phyloP scores from a whole-genome alignment of 768 basidiomycete genomes.

The Rhizopogon vinicolor region DNA sequence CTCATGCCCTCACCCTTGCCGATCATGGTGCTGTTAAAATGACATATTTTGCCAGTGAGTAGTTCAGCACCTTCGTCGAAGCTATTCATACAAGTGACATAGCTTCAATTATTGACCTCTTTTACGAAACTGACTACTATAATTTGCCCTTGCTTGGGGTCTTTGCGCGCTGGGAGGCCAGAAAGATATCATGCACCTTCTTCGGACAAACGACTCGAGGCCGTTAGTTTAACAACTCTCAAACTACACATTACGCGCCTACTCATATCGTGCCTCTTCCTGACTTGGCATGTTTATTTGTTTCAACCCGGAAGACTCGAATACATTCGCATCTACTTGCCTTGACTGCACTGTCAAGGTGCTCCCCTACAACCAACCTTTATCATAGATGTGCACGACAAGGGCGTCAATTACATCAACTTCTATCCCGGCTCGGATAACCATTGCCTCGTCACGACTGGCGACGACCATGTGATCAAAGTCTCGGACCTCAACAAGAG shows the following conservation, averaged over 20 bases:
- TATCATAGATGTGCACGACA: constrained; percentile 97
- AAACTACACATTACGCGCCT: constrained; percentile 19
- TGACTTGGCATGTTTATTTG: constrained; percentile 52
- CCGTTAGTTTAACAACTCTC: constrained; percentile 9
- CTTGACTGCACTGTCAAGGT: constrained; percentile 96
- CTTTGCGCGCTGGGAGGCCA: constrained; percentile 49
- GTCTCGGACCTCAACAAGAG: constrained; percentile 99
- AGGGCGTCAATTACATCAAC: constrained; percentile 98
- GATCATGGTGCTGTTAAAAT: no score
- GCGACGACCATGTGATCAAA: constrained; percentile 95
- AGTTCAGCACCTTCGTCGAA: constrained; percentile 15
- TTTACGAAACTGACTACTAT: constrained; percentile 34
- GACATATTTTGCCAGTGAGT: constrained; percentile 1
- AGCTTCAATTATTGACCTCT: constrained; percentile 6
- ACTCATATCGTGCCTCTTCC: constrained; percentile 38
- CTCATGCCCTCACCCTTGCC: no score
- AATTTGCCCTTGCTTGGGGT: constrained; percentile 50
- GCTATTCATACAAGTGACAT: constrained; percentile 2
- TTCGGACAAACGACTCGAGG: constrained; percentile 30
- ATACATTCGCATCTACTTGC: constrained; percentile 97
- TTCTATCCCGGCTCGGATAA: constrained; percentile 98
- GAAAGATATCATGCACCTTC: constrained; percentile 34
- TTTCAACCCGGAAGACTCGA: constrained; percentile 91
- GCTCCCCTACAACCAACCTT: constrained; percentile 94
- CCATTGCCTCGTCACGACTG: constrained; percentile 94